These are phyloP conservation scores for Brassica nigra DNA, from an alignment of 345 rosid species.

Conservation along the genomic window DNA sequence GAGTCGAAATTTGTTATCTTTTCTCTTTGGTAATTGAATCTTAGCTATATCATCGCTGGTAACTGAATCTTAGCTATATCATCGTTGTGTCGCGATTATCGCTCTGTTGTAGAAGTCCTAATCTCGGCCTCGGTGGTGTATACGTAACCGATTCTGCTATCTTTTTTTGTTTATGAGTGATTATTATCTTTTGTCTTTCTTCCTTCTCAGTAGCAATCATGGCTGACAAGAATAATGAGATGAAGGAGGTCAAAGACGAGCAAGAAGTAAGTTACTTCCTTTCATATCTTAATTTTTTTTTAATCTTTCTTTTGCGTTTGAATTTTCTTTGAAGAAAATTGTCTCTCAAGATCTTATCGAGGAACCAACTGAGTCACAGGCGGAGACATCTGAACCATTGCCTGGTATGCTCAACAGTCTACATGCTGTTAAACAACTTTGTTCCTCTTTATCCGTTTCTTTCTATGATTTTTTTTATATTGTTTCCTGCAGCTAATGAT, in stretches of 20 bases:
- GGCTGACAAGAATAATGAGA: conserved; percentile 37
- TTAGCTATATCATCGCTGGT: too few relatives aligned
- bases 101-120: neutral
- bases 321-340: conserved; percentile 56
- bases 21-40: neutral
- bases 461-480: conserved; percentile 1
- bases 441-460: neutral
- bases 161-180: neutral
- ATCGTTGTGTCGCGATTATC: too few relatives aligned
- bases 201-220: conserved; percentile 33
- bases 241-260: conserved; percentile 41
- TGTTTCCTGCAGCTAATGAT: conserved; percentile 57
- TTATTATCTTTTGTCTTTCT: neutral
- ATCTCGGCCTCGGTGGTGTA: too few relatives aligned
- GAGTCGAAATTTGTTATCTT: neutral
- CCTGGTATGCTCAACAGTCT: conserved; percentile 36
- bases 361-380: conserved; percentile 45
- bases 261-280: conserved; percentile 30
- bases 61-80: too few relatives aligned
- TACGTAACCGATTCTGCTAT: neutral
- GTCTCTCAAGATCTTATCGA: conserved; percentile 47
- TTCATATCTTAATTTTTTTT: neutral
- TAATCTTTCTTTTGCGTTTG: neutral
- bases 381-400: conserved; percentile 62
- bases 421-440: too few relatives aligned